These are phyloP conservation scores for Zygoascus bituminiphila DNA, from an alignment of 805 yeast genomes.

Conservation along the genomic window DNA sequence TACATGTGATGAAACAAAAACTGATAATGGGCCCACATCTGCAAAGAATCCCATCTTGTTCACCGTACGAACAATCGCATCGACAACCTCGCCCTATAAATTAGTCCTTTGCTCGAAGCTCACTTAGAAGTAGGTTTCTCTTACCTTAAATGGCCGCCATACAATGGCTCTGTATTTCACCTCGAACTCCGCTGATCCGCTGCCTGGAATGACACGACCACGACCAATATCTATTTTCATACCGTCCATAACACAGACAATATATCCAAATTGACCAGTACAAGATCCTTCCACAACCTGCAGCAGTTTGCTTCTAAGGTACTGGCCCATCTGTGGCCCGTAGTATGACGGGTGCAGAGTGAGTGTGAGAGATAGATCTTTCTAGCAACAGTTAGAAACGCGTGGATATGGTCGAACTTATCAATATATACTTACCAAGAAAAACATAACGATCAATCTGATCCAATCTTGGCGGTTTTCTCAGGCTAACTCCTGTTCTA, in stretches of 20 bases:
- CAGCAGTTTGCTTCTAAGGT: slow-evolving; percentile 75
- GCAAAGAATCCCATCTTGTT: slow-evolving; percentile 95
- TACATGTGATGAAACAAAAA: slow-evolving; percentile 83
- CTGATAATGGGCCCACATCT: slow-evolving; percentile 94
- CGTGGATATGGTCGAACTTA: not conserved
- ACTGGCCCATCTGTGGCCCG: slow-evolving; percentile 97
- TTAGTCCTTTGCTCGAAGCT: not conserved
- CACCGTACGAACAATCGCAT: slow-evolving; percentile 90
- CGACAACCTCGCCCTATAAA: slow-evolving; percentile 81
- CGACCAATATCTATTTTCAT: slow-evolving; percentile 92
- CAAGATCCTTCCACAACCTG: slow-evolving; percentile 98
- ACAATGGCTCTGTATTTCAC: slow-evolving; percentile 95
- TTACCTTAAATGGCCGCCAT: slow-evolving; percentile 86
- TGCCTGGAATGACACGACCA: slow-evolving; percentile 83
- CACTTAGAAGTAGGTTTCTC: too few relatives aligned
- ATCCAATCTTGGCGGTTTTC: too few relatives aligned
- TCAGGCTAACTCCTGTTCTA: not conserved
- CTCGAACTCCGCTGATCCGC: slow-evolving; percentile 93
- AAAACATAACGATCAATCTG: slow-evolving; percentile 2
- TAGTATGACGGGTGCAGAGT: slow-evolving; percentile 96
- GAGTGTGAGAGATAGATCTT: slow-evolving; percentile 83
- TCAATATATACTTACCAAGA: slow-evolving; percentile 5
- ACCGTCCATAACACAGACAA: slow-evolving; percentile 90
- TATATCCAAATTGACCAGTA: slow-evolving; percentile 97
- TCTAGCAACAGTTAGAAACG: slow-evolving; percentile 30